These are phyloP conservation scores for Oryza australiensis DNA, from an alignment of 176 grass and related monocot genomes.

Conservation along the genomic window DNA sequence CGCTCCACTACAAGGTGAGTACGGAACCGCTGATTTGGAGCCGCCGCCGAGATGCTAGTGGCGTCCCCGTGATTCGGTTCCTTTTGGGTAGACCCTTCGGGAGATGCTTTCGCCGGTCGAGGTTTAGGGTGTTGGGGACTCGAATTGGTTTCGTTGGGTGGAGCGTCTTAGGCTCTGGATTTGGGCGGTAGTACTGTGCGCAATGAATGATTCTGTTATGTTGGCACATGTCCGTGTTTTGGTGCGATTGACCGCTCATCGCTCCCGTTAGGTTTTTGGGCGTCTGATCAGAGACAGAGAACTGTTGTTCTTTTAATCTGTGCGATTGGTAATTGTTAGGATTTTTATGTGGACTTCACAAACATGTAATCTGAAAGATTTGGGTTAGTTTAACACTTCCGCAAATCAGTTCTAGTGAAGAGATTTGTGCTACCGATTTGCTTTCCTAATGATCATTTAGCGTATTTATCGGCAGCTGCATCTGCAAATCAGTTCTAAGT, in stretches of 20 bases:
- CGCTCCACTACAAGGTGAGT: slow-evolving; percentile 87
- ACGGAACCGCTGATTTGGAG: neutral
- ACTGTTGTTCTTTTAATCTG: neutral
- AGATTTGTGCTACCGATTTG: neutral
- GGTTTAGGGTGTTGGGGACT: neutral
- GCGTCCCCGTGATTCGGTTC: neutral
- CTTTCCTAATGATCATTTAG: neutral
- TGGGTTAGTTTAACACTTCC: neutral
- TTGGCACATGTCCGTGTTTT: neutral
- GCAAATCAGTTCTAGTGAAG: neutral
- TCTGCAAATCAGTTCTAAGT: neutral
- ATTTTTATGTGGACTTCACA: neutral
- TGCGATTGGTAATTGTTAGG: neutral
- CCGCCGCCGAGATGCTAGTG: neutral
- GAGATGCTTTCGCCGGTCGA: neutral
- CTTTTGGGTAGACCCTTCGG: neutral
- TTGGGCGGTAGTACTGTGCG: slow-evolving; percentile 9
- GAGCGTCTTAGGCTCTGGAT: neutral
- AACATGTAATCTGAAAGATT: neutral
- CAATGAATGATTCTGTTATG: slow-evolving; percentile 9
- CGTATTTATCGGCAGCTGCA: neutral
- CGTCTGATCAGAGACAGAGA: neutral
- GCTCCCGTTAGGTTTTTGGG: neutral
- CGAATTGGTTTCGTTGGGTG: neutral
- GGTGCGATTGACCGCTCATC: neutral